These are phyloP conservation scores for Leccinum imitatum DNA, from an alignment of 768 basidiomycete genomes.

Conservation along the genomic window DNA sequence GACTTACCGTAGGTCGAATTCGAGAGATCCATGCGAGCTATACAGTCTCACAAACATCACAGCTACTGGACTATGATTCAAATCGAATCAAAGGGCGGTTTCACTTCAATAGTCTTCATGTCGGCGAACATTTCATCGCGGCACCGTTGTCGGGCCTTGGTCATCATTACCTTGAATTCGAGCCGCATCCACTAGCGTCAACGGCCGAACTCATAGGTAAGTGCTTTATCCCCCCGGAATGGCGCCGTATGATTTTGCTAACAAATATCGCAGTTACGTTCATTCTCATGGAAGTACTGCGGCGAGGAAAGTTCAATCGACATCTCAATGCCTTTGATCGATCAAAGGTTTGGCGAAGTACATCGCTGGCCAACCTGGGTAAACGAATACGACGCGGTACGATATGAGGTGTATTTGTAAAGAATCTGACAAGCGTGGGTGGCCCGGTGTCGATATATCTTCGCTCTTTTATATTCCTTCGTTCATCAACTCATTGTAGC, in stretches of 20 bases:
- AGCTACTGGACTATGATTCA: slow-evolving; percentile 56
- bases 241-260: slow-evolving; percentile 5
- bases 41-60: slow-evolving; percentile 4
- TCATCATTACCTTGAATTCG: slow-evolving; percentile 58
- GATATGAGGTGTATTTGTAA: slow-evolving; percentile 16
- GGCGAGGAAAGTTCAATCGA: slow-evolving; percentile 55
- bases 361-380: slow-evolving; percentile 27
- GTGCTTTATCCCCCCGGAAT: background rate
- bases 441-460: background rate
- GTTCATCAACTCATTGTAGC: slow-evolving; percentile 3
- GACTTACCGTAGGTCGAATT: slow-evolving; percentile 44
- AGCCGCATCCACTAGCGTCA: slow-evolving; percentile 45
- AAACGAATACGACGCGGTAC: slow-evolving; percentile 35
- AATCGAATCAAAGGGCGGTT: slow-evolving; percentile 50
- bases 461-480: slow-evolving; percentile 1
- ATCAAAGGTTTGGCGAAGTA: slow-evolving; percentile 45
- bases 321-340: slow-evolving; percentile 49
- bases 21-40: background rate
- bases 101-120: slow-evolving; percentile 48
- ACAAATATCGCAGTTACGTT: slow-evolving; percentile 48
- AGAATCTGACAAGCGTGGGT: slow-evolving; percentile 1
- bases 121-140: slow-evolving; percentile 44
- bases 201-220: slow-evolving; percentile 55
- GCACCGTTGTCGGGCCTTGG: slow-evolving; percentile 55
- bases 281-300: slow-evolving; percentile 63